Base-by-base conservation (phyloP, 805 yeast genomes). In the Wickerhamiella domercqiae region DNA sequence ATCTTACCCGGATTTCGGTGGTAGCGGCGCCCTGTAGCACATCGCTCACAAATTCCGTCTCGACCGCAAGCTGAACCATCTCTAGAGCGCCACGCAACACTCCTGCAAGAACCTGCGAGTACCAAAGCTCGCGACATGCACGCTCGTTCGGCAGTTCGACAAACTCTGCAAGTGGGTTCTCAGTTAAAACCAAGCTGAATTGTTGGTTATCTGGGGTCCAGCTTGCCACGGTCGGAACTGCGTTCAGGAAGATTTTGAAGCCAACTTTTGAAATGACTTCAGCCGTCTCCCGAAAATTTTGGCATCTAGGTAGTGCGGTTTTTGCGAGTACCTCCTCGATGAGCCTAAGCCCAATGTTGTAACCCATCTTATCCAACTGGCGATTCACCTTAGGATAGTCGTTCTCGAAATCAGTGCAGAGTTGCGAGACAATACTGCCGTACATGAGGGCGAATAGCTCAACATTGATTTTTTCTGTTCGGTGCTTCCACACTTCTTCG, bases 31-130 rank as follows among this genome's bases (percentile, higher is more conserved):
- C 97, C 45, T 84, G 70, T 35, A 90, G 62, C 2, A 68, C 73
- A 53, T 90, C 98, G 47, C 76, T 71, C 2, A 82, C 70, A 53
- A 86, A 90, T 46, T 60, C 63, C 2, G 76, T 83, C 39, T 86
- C 94, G 36, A 86, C 83, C 40, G 86, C 93, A 50, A 90, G 61
- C 53, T 90, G 98, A 3, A 90, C 94, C 95, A 86, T 87, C 52
- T 86, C 94, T 36, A 90, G 61, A 0, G 94, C 84, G 3, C 97
- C 97, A 41, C 82, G 71, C 36, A 90, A 59, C 3, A 90, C 90
- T 14, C 98, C 98, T 44, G 86, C 79, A 19, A 84, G 61, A 2
- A 90, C 70, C 51, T 90, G 93, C 1, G 93, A 80, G 54, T 86
- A 90, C 97, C 98, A 90, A 37, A 90, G 62, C 50, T 78, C 82